Evolutionary conservation across 805 yeast genomes (phyloP), one percentile per base, ranked within the genome.

Genomic region (Hanseniaspora mollemarum): DNA sequence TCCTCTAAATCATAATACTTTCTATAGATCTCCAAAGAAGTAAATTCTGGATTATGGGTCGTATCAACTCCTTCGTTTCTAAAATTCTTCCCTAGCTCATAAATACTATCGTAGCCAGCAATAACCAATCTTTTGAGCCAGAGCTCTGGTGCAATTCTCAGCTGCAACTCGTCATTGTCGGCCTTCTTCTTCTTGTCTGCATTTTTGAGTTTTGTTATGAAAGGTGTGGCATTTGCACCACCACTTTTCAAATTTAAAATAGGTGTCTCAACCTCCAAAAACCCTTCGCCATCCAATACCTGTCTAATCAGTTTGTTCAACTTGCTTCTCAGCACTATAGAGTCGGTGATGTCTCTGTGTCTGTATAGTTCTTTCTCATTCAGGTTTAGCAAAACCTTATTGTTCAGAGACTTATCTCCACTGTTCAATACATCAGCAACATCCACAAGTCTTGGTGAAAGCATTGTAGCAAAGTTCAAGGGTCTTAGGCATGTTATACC

Each of bases 141-240:
- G 35, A 92, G 67, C 60, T 90, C 98, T 0, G 98, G 98, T 0
- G 98, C 96, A 1, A 92, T 90, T 39, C 98, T 68, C 41, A 92
- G 64, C 50, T 76, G 80, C 8, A 87, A 64, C 12, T 68, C 67
- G 1, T 59, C 46, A 1, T 55, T 54, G 9, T 54, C 52, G n/a
- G n/a, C n/a, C 10, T 52, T 60, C 33, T 53, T 56, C 5, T 35
- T 35, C 19, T 35, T 35, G 22, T 2, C 57, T 59, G 63, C 64
- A 58, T 29, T 43, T 37, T 64, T 62, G 38, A 73, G 63, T 1
- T 55, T 48, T 0, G 96, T 87, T 0, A 59, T 60, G 58, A 92
- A 92, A 0, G 97, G 95, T n/a, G 75, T 74, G 0, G 98, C 97
- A 58, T 80, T 79, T 4, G 99, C 98, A 2, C 98, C 98, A 16